Base-by-base conservation (phyloP, 2,329 filamentous ascomycete genomes). In the Colletotrichum endophyticum region DNA sequence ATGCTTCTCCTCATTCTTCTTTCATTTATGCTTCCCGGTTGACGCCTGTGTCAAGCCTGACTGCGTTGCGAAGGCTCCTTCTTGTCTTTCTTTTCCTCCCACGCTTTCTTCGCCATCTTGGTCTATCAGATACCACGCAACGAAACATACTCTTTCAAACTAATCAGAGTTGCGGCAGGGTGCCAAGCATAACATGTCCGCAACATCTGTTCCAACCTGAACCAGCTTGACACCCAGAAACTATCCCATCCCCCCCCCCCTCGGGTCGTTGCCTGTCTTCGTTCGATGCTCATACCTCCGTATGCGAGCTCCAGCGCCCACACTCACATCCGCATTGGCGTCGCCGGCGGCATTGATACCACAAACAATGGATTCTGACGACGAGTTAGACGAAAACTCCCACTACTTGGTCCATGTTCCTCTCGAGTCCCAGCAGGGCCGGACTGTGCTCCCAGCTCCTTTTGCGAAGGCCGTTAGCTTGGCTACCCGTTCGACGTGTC, bases 391-490 rank as follows among this genome's bases (percentile, higher is more conserved):
- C 28, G 75, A 67, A 36, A 27, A 53, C 53, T 75, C 75, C 6
- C 72, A 72, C 25, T 63, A 67, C 44, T 75, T 77, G 67, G 57
- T 72, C 36, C 75, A 75, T 27, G 66, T 75, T 15, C 67, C 75
- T 63, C 75, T 71, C 22, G 75, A 77, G 30, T 13, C 80, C 32
- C 68, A 78, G 8, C 77, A 80, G 8, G 83, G 84, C 30, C 81
- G 84, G 66, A 92, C 91, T 13, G 86, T 94, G 22, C 87, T 94
- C 1, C 92, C 92, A 1, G 80, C 84, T 3, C 86, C 91, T 1
- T 82, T 94, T 63, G 92, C 92, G 39, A 90, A 88, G 68, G 88
- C 88, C 32, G 88, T 94, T 71, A 93, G 91, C 78, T 84, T 93
- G 61, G 90, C 91, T 13, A 91, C 92, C 4, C 88, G 91, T 70